Percentiles rank a stretch among this genome's conserved stretches.
Evolutionary conservation across 2,329 filamentous ascomycete genomes (phyloP).

Genomic region (Helotiales sp.): DNA sequence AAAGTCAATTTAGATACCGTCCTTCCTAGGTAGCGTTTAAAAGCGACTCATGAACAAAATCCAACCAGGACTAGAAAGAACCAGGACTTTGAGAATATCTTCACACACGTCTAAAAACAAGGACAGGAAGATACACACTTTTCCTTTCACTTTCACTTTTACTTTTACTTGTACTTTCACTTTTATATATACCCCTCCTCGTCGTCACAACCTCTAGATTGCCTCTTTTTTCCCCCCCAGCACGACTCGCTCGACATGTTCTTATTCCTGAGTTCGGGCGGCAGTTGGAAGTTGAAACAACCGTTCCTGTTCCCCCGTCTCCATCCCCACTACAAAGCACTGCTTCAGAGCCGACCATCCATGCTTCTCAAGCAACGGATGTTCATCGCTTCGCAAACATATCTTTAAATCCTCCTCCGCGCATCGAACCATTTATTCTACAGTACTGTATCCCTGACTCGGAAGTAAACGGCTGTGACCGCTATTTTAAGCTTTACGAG

Average conservation of each 20-base stretch:
- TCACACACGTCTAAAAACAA: background rate
- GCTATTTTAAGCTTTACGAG: background rate
- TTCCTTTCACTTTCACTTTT: background rate
- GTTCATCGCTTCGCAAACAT: slow-evolving; percentile 6
- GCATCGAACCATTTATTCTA: background rate
- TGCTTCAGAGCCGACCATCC: slow-evolving; percentile 18
- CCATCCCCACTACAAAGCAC: background rate
- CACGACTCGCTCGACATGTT: too few species aligned
- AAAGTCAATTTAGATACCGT: background rate
- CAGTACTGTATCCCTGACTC: background rate
- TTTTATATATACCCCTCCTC: background rate
- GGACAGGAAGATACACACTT: too few species aligned
- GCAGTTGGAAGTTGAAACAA: background rate
- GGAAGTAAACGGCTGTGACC: background rate
- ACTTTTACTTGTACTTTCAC: background rate
- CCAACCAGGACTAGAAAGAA: too few species aligned
- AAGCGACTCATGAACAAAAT: background rate
- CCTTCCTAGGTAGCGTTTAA: background rate
- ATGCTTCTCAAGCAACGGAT: slow-evolving; percentile 10
- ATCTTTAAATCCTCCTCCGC: too few species aligned
- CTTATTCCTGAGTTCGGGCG: too few species aligned
- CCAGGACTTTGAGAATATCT: too few species aligned
- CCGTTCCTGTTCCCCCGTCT: background rate
- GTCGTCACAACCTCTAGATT: background rate
- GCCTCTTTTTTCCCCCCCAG: too few species aligned